Evolutionary conservation across 805 yeast species (phyloP).

Genomic region (Saccharomycopsis sp.): DNA sequence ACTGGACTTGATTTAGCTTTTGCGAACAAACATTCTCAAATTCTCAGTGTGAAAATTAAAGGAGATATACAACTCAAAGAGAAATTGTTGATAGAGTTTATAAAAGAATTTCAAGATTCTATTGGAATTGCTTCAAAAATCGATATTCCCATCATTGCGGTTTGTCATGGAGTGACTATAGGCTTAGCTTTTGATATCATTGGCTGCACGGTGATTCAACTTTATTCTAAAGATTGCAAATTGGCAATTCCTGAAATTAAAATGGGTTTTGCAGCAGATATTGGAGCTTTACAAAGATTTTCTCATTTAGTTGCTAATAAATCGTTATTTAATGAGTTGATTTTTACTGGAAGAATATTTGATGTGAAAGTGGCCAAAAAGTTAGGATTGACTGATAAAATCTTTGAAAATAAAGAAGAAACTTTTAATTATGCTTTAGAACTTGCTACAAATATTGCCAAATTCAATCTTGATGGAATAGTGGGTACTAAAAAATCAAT

Average conservation of each 20-base stretch:
- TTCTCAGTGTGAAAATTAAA: slow-evolving; percentile 1
- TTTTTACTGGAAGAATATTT: slow-evolving; percentile 52
- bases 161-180: slow-evolving; percentile 51
- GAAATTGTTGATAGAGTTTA: slow-evolving; percentile 27
- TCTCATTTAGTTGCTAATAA: slow-evolving; percentile 42
- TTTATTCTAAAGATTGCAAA: slow-evolving; percentile 40
- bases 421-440: slow-evolving; percentile 41
- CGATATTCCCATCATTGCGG: slow-evolving; percentile 51
- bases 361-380: slow-evolving; percentile 41
- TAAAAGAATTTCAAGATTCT: slow-evolving; percentile 49
- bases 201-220: slow-evolving; percentile 46
- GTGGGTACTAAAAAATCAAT: slow-evolving; percentile 6
- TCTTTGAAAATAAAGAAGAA: slow-evolving; percentile 34
- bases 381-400: slow-evolving; percentile 45
- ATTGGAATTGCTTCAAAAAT: slow-evolving; percentile 39
- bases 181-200: slow-evolving; percentile 67
- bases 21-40: slow-evolving; percentile 1
- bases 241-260: slow-evolving; percentile 61
- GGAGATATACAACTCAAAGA: slow-evolving; percentile 17
- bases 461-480: slow-evolving; percentile 1
- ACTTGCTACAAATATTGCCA: slow-evolving; percentile 29
- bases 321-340: slow-evolving; percentile 48
- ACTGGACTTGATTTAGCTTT: slow-evolving; percentile 54
- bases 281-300: slow-evolving; percentile 64
- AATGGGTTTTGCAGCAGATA: slow-evolving; percentile 69